Conservation (phyloP, 2,329 filamentous ascomycete species). For the Cladobotryum protrusum region DNA sequence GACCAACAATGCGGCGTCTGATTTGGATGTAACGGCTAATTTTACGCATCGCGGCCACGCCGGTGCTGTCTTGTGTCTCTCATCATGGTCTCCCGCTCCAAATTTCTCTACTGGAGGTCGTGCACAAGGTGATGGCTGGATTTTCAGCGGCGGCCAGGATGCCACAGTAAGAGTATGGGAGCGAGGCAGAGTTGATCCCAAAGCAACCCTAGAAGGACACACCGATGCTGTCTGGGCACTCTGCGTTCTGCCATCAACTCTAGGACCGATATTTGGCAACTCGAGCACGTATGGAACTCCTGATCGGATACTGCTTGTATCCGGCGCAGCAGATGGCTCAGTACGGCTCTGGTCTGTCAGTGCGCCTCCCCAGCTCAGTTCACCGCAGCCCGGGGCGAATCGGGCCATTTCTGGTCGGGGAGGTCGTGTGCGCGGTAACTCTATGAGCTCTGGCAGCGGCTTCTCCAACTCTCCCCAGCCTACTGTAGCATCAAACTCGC, state of each 20-base stretch:
- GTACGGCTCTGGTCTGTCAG: constrained; percentile 94
- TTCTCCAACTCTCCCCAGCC: constrained; percentile 89
- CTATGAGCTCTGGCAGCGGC: constrained; percentile 87
- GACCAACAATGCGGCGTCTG: constrained; percentile 54
- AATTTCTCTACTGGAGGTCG: constrained; percentile 87
- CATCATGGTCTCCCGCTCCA: constrained; percentile 79
- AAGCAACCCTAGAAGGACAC: constrained; percentile 88
- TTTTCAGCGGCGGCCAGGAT: constrained; percentile 96
- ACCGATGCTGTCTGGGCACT: constrained; percentile 95
- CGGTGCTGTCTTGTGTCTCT: constrained; percentile 81
- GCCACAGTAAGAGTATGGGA: constrained; percentile 94
- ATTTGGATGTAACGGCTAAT: constrained; percentile 86
- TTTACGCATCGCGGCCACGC: constrained; percentile 93
- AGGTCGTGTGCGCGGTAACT: constrained; percentile 80
- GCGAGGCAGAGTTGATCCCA: constrained; percentile 86
- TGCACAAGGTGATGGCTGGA: constrained; percentile 90
- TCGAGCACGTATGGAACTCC: constrained; percentile 68
- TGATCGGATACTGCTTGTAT: constrained; percentile 84
- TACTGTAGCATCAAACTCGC: constrained; percentile 74
- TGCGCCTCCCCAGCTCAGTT: constrained; percentile 77
- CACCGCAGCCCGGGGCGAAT: constrained; percentile 62
- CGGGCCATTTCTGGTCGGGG: constrained; percentile 53
- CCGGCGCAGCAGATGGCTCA: constrained; percentile 83
- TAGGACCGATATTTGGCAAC: constrained; percentile 73
- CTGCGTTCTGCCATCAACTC: constrained; percentile 80